These are phyloP conservation scores for Ophiostoma ulmi DNA, from an alignment of 2,329 filamentous ascomycete genomes.

Conservation along the genomic window DNA sequence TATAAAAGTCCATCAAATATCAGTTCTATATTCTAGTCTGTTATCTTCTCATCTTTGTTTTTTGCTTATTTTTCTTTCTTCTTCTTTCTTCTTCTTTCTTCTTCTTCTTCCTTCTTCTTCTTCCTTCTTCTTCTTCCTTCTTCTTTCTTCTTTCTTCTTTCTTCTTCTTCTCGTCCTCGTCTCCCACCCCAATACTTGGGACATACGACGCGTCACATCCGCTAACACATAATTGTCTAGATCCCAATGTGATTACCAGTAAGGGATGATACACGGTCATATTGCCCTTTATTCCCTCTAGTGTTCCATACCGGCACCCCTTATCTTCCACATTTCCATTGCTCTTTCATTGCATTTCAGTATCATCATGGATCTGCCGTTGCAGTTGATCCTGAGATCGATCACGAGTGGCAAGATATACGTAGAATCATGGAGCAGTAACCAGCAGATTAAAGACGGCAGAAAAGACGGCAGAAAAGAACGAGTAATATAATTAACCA, in stretches of 20 bases:
- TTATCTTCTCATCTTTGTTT: too few relatives aligned
- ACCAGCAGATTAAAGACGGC: neutral
- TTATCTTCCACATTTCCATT: neutral
- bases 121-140: neutral
- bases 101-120: neutral
- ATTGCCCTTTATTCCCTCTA: neutral
- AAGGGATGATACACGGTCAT: neutral
- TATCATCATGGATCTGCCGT: slow-evolving; percentile 1
- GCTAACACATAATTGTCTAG: neutral
- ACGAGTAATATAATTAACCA: neutral
- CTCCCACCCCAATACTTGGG: neutral
- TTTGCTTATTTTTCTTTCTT: neutral
- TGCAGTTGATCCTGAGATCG: slow-evolving; percentile 2
- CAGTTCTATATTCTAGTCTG: too few relatives aligned
- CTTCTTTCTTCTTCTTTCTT: neutral
- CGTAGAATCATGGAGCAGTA: too few relatives aligned
- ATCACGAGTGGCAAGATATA: neutral
- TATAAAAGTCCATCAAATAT: too few relatives aligned
- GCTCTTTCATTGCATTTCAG: neutral
- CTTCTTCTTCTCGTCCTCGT: neutral
- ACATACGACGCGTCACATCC: neutral
- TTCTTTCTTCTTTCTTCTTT: neutral
- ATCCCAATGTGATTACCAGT: neutral
- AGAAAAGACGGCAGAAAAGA: neutral
- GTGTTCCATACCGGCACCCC: too few relatives aligned